Percentiles rank a stretch among this genome's conserved stretches.
Conservation (phyloP, 768 basidiomycete species). For the Lactarius hengduanensis region DNA sequence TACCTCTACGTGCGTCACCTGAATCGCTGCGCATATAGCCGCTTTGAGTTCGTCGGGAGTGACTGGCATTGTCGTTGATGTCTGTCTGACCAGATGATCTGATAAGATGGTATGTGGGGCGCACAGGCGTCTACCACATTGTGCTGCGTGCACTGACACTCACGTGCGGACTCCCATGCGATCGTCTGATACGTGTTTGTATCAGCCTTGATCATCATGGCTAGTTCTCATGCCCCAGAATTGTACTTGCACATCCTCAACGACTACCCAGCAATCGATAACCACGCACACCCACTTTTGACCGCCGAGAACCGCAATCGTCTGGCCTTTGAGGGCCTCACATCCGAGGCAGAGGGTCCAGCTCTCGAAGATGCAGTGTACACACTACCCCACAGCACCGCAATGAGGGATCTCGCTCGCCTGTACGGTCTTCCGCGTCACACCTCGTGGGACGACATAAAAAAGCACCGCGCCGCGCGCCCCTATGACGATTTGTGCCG, state of each 20-base stretch:
- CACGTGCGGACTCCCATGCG: neutral
- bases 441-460: conserved; percentile 60
- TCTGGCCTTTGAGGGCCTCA: conserved; percentile 60
- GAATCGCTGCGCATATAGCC: conserved; percentile 61
- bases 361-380: conserved; percentile 49
- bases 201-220: neutral
- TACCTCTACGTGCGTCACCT: conserved; percentile 67
- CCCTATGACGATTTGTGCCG: conserved; percentile 60
- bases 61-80: conserved; percentile 53
- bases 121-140: neutral
- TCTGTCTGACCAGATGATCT: conserved; percentile 7
- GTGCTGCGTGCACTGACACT: neutral
- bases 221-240: conserved; percentile 7
- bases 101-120: conserved; percentile 22
- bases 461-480: conserved; percentile 42
- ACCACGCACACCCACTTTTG: conserved; percentile 76
- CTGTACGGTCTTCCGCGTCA: conserved; percentile 44
- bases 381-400: conserved; percentile 60
- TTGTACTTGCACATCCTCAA: conserved; percentile 20
- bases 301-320: conserved; percentile 42
- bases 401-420: conserved; percentile 52
- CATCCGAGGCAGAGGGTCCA: conserved; percentile 64
- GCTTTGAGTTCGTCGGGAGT: conserved; percentile 53
- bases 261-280: conserved; percentile 63
- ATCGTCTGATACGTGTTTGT: neutral